Evolutionary conservation across 805 yeast genomes (phyloP).

Genomic region (Yarrowia sp.): DNA sequence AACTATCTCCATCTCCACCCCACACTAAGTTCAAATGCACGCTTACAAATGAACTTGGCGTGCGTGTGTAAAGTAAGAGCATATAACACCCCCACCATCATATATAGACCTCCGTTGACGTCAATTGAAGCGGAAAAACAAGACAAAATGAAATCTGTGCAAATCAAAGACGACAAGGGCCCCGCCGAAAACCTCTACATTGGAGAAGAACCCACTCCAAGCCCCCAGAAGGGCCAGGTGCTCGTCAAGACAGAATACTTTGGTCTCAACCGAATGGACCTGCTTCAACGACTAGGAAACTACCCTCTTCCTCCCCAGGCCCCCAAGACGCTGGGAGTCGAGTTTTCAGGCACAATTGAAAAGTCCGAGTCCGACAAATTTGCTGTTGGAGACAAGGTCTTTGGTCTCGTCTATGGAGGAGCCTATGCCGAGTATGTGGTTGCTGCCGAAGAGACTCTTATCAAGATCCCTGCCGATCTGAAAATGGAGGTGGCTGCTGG

Average conservation of each 20-base stretch:
- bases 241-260: slow-evolving; percentile 38
- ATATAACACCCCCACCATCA: not conserved
- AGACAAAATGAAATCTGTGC: slow-evolving; percentile 35
- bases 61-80: not conserved
- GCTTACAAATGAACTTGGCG: slow-evolving; percentile 17
- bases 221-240: slow-evolving; percentile 32
- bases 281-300: slow-evolving; percentile 34
- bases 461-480: slow-evolving; percentile 33
- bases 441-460: slow-evolving; percentile 33
- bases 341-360: slow-evolving; percentile 39
- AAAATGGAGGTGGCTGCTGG: slow-evolving; percentile 36
- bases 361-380: slow-evolving; percentile 29
- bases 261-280: slow-evolving; percentile 40
- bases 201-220: slow-evolving; percentile 31
- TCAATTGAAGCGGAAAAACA: not conserved
- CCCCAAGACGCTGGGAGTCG: slow-evolving; percentile 39
- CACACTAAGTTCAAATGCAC: not conserved
- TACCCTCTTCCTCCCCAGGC: slow-evolving; percentile 38
- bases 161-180: slow-evolving; percentile 34
- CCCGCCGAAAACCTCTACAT: slow-evolving; percentile 34
- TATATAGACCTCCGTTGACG: not conserved
- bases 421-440: slow-evolving; percentile 41
- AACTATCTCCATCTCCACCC: not conserved
- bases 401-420: slow-evolving; percentile 41
- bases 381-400: slow-evolving; percentile 38